Conservation (phyloP, 2,329 filamentous ascomycete species). For the Colletotrichum gloeosporioides region DNA sequence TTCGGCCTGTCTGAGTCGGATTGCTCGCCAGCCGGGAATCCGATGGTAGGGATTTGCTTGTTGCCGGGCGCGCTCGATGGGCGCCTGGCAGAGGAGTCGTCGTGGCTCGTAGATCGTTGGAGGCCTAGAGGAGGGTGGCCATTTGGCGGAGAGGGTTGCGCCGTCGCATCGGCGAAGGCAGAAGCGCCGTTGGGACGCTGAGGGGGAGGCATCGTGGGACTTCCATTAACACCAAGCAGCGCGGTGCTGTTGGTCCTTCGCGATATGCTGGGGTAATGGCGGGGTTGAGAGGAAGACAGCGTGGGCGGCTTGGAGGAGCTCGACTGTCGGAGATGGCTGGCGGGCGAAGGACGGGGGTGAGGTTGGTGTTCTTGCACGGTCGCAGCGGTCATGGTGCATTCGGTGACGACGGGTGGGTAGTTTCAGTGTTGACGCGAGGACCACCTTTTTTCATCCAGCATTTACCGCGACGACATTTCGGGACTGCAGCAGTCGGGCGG, state of each 20-base stretch:
- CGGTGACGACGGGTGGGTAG: neutral
- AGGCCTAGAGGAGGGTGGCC: slow-evolving; percentile 6
- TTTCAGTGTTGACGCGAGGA: neutral
- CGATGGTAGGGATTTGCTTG: slow-evolving; percentile 27
- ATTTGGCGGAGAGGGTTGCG: neutral
- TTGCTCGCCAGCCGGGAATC: slow-evolving; percentile 24
- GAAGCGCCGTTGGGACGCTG: slow-evolving; percentile 14
- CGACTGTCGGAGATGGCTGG: slow-evolving; percentile 14
- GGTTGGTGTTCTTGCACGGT: slow-evolving; percentile 8
- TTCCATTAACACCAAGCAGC: slow-evolving; percentile 22
- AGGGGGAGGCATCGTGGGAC: slow-evolving; percentile 6
- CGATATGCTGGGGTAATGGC: slow-evolving; percentile 16
- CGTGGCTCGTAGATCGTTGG: slow-evolving; percentile 22
- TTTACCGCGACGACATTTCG: slow-evolving; percentile 19
- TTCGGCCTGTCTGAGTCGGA: slow-evolving; percentile 38
- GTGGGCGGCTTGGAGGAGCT: slow-evolving; percentile 15
- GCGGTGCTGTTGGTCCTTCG: slow-evolving; percentile 20
- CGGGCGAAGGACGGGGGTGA: slow-evolving; percentile 1
- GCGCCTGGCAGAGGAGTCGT: slow-evolving; percentile 35
- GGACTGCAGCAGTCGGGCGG: neutral
- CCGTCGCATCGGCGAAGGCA: slow-evolving; percentile 17
- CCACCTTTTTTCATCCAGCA: neutral
- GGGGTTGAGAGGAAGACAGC: slow-evolving; percentile 11
- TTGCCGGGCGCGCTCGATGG: slow-evolving; percentile 52
- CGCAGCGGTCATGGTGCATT: slow-evolving; percentile 18